Evolutionary conservation across 257 asterid species (phyloP), one percentile per base, ranked within the genome.

Genomic region (Lithospermum erythrorhizon): DNA sequence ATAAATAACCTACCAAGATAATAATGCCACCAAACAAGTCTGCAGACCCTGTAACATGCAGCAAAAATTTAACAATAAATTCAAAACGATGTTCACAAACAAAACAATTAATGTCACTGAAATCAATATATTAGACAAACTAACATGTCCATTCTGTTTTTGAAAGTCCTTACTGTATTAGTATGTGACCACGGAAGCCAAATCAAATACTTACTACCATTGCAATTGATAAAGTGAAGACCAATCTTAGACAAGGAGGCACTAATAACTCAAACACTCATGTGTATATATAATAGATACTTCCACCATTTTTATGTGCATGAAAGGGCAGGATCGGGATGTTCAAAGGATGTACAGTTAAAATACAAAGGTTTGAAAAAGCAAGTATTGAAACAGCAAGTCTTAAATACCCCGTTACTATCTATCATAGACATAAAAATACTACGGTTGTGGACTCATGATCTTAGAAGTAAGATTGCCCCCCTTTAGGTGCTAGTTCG

Each of bases 21-120:
- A 75, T 37, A 91, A 75, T 57, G 96, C 88, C 65, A 91, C 94
- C 68, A 91, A 78, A 83, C 98, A 91, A 65, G 95, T 87, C 73
- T 81, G 98, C 76, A 90, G 58, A 66, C 98, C 98, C 98, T 90
- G 87, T 32, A 75, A 57, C 60, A 72, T 65, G 29, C 69, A 57
- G 57, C 66, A 61, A 56, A 58, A 27, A 61, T 66, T 78, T 67
- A 77, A 73, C 49, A 61, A 54, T 52, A 58, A 61, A 23, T 32
- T 67, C 52, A 65, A 57, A 54, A 23, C 13, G 59, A 7, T 13
- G 54, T 51, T 16, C 13, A 52, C 56, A 52, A 17, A 21, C 10
- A 16, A 52, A 21, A 21, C 2, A 16, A 18, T 17, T 9, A 52
- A 51, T 35, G 45, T 35, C 14, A 21, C 21, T 3, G 2, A 52